Evolutionary conservation across 108 stramenopile species (phyloP).

Genomic region (Discostella pseudostelligera): DNA sequence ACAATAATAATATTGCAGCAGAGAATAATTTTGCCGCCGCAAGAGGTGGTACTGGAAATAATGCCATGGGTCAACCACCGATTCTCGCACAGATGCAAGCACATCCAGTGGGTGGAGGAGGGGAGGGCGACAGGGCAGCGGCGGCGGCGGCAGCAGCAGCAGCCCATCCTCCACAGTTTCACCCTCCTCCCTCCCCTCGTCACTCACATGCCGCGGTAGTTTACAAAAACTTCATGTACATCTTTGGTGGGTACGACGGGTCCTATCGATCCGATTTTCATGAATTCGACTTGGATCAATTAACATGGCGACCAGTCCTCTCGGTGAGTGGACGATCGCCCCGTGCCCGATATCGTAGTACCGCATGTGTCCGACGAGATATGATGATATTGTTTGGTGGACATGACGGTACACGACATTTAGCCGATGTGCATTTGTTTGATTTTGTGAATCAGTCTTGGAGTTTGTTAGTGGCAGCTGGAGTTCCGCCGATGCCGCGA

Average conservation of each 20-base stretch:
- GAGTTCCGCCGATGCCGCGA: conserved; percentile 80
- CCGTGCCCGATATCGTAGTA: conserved; percentile 94
- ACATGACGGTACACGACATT: conserved; percentile 96
- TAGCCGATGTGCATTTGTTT: conserved; percentile 92
- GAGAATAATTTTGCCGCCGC: neutral
- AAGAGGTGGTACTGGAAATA: neutral
- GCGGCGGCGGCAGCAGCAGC: conserved; percentile 6
- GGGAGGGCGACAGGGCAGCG: conserved; percentile 3
- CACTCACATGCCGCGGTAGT: conserved; percentile 96
- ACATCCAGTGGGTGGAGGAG: conserved; percentile 3
- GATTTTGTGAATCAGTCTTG: conserved; percentile 81
- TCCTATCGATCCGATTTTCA: conserved; percentile 90
- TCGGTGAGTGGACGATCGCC: conserved; percentile 82
- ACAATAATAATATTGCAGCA: conserved; percentile 1
- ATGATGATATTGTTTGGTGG: conserved; percentile 88
- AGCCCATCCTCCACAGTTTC: conserved; percentile 11
- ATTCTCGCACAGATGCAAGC: neutral
- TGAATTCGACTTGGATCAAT: conserved; percentile 78
- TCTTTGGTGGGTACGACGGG: conserved; percentile 94
- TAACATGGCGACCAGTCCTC: conserved; percentile 71
- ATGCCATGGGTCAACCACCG: neutral
- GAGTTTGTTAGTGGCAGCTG: conserved; percentile 74
- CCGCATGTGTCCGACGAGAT: conserved; percentile 78
- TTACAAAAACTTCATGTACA: conserved; percentile 73
- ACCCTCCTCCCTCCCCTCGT: conserved; percentile 80